phyloP scores from a whole-genome alignment of 345 rosid species.

The Melaleuca quinquenervia region DNA sequence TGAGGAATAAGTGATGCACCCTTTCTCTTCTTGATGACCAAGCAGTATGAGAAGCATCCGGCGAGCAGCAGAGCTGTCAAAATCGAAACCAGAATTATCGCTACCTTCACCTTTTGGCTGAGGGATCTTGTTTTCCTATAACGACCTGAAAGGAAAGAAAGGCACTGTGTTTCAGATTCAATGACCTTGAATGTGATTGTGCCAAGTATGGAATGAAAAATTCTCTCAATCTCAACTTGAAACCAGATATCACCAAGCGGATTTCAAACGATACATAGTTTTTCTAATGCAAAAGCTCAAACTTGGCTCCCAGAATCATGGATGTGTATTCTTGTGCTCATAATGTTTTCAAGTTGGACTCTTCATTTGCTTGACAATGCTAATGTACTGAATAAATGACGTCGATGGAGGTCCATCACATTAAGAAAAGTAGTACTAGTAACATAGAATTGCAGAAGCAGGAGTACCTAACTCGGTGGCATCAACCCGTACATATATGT shows the following conservation, averaged over 20 bases:
- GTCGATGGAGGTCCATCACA: not conserved
- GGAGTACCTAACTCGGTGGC: conserved; percentile 37
- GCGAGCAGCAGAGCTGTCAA: not conserved
- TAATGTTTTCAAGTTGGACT: not conserved
- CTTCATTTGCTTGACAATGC: not conserved
- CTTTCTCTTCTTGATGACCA: not conserved
- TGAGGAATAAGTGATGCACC: not conserved
- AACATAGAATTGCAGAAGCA: not conserved
- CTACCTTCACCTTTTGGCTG: not conserved
- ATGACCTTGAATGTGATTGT: not conserved
- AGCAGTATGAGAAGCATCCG: not conserved
- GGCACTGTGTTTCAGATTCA: not conserved
- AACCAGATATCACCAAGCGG: not conserved
- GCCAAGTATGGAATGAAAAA: not conserved
- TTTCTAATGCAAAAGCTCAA: not conserved
- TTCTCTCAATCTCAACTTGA: not conserved
- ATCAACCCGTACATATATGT: conserved; percentile 35
- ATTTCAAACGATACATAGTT: not conserved
- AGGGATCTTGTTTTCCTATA: not conserved
- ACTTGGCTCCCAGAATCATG: not conserved
- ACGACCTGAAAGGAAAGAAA: not conserved
- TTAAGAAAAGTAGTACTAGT: not conserved
- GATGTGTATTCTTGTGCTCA: not conserved
- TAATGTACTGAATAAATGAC: not conserved
- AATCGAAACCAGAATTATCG: not conserved